phyloP scores from a whole-genome alignment of 2,329 filamentous ascomycete species.

The Pseudogymnoascus sp. region DNA sequence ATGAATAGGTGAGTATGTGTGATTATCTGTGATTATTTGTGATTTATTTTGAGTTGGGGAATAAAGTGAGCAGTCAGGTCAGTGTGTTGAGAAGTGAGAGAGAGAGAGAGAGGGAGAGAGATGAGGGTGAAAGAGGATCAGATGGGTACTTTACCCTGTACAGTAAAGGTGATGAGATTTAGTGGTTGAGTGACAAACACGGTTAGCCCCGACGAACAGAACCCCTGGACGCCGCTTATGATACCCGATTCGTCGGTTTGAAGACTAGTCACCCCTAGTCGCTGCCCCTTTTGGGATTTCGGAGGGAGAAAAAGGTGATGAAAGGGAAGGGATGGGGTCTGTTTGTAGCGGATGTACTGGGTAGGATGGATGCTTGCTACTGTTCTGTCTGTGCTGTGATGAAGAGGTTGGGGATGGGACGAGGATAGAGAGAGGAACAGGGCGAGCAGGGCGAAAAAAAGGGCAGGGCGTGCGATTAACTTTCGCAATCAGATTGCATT shows the following conservation, averaged over 20 bases:
- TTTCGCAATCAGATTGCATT: background rate
- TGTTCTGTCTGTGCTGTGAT: background rate
- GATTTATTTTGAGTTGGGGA: background rate
- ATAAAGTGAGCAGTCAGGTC: background rate
- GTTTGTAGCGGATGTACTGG: too few species aligned
- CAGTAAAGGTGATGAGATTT: background rate
- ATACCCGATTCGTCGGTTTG: background rate
- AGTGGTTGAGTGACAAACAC: background rate
- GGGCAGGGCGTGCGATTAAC: background rate
- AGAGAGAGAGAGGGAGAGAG: background rate
- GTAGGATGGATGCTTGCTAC: background rate
- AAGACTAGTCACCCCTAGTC: background rate
- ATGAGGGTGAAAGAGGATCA: background rate
- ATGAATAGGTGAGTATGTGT: background rate
- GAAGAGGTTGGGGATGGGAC: background rate
- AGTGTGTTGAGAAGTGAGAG: background rate
- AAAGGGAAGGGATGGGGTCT: background rate
- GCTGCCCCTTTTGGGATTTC: background rate
- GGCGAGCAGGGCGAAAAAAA: background rate
- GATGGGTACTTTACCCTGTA: background rate
- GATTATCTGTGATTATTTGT: background rate
- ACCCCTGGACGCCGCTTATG: background rate
- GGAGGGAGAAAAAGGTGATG: background rate
- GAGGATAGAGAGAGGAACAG: background rate
- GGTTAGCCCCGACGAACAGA: background rate